Percentiles rank a stretch among this genome's conserved stretches.
Evolutionary conservation across 768 basidiomycete genomes (phyloP).

Genomic region (Trametes maxima): DNA sequence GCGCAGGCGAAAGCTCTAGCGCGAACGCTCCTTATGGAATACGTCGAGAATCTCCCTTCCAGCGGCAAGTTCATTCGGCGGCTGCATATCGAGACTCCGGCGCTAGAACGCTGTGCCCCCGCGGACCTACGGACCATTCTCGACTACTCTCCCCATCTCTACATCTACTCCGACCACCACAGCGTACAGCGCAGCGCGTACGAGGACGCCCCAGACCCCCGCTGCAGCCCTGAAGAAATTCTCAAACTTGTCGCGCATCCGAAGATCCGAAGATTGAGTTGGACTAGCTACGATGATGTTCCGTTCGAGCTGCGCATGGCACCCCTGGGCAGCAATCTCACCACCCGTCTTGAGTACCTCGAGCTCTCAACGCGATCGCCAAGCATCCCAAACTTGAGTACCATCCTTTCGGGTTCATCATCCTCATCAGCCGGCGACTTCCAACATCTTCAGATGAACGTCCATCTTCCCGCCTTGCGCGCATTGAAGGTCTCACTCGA

Average conservation of each 20-base stretch:
- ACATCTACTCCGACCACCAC: conserved; percentile 64
- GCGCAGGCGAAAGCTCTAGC: conserved; percentile 52
- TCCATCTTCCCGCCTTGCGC: conserved; percentile 62
- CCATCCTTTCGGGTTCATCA: conserved; percentile 29
- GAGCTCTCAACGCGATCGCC: conserved; percentile 63
- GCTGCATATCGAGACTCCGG: conserved; percentile 70
- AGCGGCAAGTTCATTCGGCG: conserved; percentile 53
- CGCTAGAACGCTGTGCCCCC: conserved; percentile 65
- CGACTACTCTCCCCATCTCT: conserved; percentile 60
- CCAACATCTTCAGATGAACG: conserved; percentile 31
- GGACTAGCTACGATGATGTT: conserved; percentile 74
- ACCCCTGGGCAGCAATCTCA: conserved; percentile 53
- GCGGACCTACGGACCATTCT: conserved; percentile 69
- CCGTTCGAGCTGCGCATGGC: conserved; percentile 57
- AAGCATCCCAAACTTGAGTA: conserved; percentile 47
- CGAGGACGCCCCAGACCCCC: conserved; percentile 46
- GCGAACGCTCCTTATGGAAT: conserved; percentile 45
- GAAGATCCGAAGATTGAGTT: conserved; percentile 60
- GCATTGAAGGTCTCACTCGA: conserved; percentile 73
- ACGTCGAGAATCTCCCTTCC: conserved; percentile 34
- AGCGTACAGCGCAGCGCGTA: conserved; percentile 60
- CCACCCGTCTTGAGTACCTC: conserved; percentile 62
- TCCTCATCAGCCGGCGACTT: neutral
- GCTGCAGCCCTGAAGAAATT: conserved; percentile 57
- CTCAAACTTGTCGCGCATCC: conserved; percentile 60